A percentile compares a stretch with the other conserved stretches of the same genome.
Conservation (phyloP, 768 basidiomycete genomes). For the Tricholoma flavovirens region DNA sequence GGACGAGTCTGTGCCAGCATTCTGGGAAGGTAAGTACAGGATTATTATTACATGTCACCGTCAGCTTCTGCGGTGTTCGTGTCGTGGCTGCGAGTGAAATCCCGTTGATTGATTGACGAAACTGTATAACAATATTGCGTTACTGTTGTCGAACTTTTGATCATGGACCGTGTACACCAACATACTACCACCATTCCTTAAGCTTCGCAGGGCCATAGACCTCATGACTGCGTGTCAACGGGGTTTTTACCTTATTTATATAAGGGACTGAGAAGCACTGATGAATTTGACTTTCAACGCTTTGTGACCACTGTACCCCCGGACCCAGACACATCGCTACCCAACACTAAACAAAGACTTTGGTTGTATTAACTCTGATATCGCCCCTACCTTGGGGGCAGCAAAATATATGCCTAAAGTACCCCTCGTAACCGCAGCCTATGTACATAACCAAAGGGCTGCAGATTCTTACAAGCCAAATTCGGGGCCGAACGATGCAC, state of each 20-base stretch:
- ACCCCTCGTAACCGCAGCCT: background rate
- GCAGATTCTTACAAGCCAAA: background rate
- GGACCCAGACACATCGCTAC: background rate
- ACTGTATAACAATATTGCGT: background rate
- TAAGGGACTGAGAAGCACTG: background rate
- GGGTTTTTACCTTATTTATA: background rate
- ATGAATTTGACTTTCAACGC: background rate
- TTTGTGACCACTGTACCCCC: too few relatives aligned
- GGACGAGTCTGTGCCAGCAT: background rate
- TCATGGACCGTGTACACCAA: too few relatives aligned
- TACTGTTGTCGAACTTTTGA: background rate
- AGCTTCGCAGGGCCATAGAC: background rate
- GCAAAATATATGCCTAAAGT: background rate
- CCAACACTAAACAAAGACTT: too few relatives aligned
- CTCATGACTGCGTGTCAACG: background rate
- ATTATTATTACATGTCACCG: too few relatives aligned
- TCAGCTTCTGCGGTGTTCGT: too few relatives aligned
- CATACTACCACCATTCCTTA: background rate
- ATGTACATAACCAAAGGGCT: background rate
- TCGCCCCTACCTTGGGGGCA: background rate
- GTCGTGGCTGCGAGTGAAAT: too few relatives aligned
- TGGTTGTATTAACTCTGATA: too few relatives aligned
- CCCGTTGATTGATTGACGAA: background rate
- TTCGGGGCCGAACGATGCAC: background rate
- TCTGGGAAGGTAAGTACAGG: too few relatives aligned